Evolutionary conservation across 768 basidiomycete genomes (phyloP).

Genomic region (Tubosaeta sp.): DNA sequence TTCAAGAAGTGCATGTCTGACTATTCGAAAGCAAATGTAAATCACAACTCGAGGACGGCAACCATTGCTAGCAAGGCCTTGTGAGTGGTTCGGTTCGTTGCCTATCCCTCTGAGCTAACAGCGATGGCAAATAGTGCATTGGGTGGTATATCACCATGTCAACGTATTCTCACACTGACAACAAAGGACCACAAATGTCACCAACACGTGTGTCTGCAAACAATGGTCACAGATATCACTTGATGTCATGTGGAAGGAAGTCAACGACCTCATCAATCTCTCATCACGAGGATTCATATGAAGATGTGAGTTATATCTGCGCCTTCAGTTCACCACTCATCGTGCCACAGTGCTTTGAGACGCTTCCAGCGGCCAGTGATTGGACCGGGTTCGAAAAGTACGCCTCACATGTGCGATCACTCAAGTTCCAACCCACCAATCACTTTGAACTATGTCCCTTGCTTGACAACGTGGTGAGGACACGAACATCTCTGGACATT

Average conservation of each 20-base stretch:
- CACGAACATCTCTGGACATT: constrained; percentile 48
- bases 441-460: constrained; percentile 12
- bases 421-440: constrained; percentile 22
- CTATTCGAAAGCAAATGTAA: constrained; percentile 66
- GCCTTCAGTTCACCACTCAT: not conserved
- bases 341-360: constrained; percentile 36
- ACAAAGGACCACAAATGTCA: constrained; percentile 30
- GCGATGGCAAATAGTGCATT: constrained; percentile 25
- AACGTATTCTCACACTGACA: too few species aligned
- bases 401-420: constrained; percentile 42
- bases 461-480: constrained; percentile 52
- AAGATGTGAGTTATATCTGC: constrained; percentile 17
- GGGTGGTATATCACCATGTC: constrained; percentile 16
- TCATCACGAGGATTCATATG: constrained; percentile 6
- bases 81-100: constrained; percentile 27
- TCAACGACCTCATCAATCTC: constrained; percentile 40
- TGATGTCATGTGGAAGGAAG: constrained; percentile 54
- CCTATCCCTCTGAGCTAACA: not conserved
- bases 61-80: constrained; percentile 27
- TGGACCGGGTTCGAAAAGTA: constrained; percentile 57
- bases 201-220: constrained; percentile 53
- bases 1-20: constrained; percentile 94
- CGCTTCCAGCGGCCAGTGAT: constrained; percentile 41
- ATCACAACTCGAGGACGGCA: constrained; percentile 29
- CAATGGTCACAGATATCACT: constrained; percentile 55